Conservation (phyloP, 306 rosid genomes). For the Fragaria ananassa region DNA sequence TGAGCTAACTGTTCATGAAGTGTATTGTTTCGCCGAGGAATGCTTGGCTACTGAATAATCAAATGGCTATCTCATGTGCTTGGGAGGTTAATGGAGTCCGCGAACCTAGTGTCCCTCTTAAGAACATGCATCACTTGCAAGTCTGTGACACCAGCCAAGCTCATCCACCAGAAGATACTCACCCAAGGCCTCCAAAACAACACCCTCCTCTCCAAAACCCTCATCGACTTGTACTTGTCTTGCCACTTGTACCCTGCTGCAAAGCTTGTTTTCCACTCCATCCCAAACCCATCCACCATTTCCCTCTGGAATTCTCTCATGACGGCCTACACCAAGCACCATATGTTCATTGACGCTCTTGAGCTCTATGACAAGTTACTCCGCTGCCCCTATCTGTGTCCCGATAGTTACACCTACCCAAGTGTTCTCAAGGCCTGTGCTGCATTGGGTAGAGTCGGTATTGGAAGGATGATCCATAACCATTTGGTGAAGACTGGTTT, state of each 20-base stretch:
- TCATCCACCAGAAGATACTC: slow-evolving; percentile 59
- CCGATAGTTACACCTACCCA: slow-evolving; percentile 68
- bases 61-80: too few species aligned
- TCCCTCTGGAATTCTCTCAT: slow-evolving; percentile 72
- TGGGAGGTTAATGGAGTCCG: slow-evolving; percentile 31
- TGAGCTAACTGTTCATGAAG: too few species aligned
- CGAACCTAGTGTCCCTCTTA: slow-evolving; percentile 46
- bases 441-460: slow-evolving; percentile 39
- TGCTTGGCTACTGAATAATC: too few species aligned
- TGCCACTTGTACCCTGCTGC: slow-evolving; percentile 40
- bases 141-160: slow-evolving; percentile 50
- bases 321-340: slow-evolving; percentile 62
- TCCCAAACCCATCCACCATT: slow-evolving; percentile 43
- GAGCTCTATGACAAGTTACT: slow-evolving; percentile 45
- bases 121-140: slow-evolving; percentile 45
- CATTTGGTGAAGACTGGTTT: slow-evolving; percentile 58
- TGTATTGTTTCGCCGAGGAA: too few species aligned
- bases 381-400: slow-evolving; percentile 34
- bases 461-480: slow-evolving; percentile 50
- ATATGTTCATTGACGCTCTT: slow-evolving; percentile 57
- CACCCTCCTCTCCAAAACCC: slow-evolving; percentile 41
- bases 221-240: slow-evolving; percentile 56
- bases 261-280: slow-evolving; percentile 44
- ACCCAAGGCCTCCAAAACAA: slow-evolving; percentile 55
- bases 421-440: slow-evolving; percentile 74